A percentile compares a stretch with the other conserved stretches of the same genome.
Evolutionary conservation across 371 early-diverging fungal genomes (phyloP).

Genomic region (Lichtheimia ornata): DNA sequence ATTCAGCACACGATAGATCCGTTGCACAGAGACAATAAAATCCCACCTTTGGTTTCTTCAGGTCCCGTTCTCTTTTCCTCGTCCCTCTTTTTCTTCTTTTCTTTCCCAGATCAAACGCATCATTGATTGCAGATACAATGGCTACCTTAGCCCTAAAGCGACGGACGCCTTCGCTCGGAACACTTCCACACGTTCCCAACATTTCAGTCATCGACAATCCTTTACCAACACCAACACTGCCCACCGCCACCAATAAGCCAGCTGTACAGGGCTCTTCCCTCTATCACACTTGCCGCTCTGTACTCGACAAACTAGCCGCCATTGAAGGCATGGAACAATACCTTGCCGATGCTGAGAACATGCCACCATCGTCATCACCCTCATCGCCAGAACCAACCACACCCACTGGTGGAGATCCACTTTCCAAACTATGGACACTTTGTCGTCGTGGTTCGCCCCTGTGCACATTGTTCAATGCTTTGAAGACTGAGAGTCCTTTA

Average conservation of each 20-base stretch:
- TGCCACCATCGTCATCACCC: slow-evolving; percentile 13
- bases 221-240: slow-evolving; percentile 18
- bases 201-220: slow-evolving; percentile 20
- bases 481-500: slow-evolving; percentile 60
- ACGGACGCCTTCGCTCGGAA: slow-evolving; percentile 33
- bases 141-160: slow-evolving; percentile 35
- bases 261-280: slow-evolving; percentile 46
- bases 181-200: slow-evolving; percentile 12
- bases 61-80: slow-evolving; percentile 10
- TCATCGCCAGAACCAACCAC: slow-evolving; percentile 28
- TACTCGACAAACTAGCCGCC: slow-evolving; percentile 57
- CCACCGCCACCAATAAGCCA: slow-evolving; percentile 15
- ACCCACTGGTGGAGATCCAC: slow-evolving; percentile 67
- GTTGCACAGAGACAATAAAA: no score
- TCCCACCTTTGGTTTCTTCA: no score
- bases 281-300: slow-evolving; percentile 64
- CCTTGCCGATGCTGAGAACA: slow-evolving; percentile 36
- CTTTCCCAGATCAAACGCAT: neutral
- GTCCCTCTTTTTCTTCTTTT: slow-evolving; percentile 7
- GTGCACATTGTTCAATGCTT: slow-evolving; percentile 79
- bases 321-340: slow-evolving; percentile 64
- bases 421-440: slow-evolving; percentile 82
- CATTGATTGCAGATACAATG: slow-evolving; percentile 11
- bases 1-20: no score
- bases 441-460: slow-evolving; percentile 89